phyloP scores from a whole-genome alignment of 2,329 filamentous ascomycete species.

The Colletotrichum filicis region DNA sequence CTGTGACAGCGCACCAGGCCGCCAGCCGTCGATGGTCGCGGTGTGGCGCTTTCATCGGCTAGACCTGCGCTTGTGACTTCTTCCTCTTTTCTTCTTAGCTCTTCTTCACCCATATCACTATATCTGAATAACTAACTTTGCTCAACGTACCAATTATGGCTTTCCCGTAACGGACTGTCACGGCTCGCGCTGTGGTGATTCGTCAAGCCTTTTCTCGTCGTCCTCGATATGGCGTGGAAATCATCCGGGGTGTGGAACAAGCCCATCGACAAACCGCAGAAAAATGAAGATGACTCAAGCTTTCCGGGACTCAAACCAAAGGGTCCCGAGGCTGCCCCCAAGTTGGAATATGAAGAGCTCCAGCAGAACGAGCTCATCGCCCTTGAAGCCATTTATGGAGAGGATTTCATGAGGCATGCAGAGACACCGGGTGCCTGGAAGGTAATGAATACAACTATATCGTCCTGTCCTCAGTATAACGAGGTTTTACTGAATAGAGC shows the following conservation, averaged over 20 bases:
- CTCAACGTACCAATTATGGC: slow-evolving; percentile 50
- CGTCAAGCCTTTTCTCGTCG: slow-evolving; percentile 39
- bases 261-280: slow-evolving; percentile 52
- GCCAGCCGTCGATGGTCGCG: slow-evolving; percentile 7
- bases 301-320: slow-evolving; percentile 62
- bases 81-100: slow-evolving; percentile 27
- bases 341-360: slow-evolving; percentile 80
- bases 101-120: slow-evolving; percentile 5
- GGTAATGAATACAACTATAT: slow-evolving; percentile 55
- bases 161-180: slow-evolving; percentile 58
- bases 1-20: slow-evolving; percentile 33
- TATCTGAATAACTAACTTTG: slow-evolving; percentile 17
- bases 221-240: slow-evolving; percentile 62
- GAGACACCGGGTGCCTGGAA: slow-evolving; percentile 84
- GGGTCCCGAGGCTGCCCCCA: slow-evolving; percentile 53
- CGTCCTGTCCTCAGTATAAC: slow-evolving; percentile 11
- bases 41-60: slow-evolving; percentile 17
- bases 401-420: slow-evolving; percentile 84
- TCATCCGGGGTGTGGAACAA: slow-evolving; percentile 59
- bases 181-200: slow-evolving; percentile 64
- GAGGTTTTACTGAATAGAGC: not conserved
- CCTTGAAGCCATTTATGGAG: slow-evolving; percentile 87
- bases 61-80: slow-evolving; percentile 20
- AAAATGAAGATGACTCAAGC: slow-evolving; percentile 56
- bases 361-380: slow-evolving; percentile 91